Base-by-base conservation (phyloP, 176 grass and related monocot species). In the Carex littledalei region DNA sequence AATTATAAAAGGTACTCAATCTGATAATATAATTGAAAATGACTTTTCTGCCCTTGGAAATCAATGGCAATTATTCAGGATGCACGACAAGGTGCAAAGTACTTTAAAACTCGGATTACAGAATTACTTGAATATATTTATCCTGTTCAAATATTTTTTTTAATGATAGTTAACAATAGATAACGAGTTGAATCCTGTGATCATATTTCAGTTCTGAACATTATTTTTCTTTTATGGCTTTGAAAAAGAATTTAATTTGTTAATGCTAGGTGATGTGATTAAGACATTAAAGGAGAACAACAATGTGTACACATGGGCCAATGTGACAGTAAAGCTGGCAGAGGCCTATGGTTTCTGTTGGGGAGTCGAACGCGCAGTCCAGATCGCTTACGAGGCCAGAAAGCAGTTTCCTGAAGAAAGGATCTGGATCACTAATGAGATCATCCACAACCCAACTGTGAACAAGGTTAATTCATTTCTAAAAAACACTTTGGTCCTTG, bases 341-440 rank as follows among this genome's bases (percentile, higher is more conserved):
- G 87, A 99, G 90, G 77, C 97, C n/a, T 94, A 96, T 77, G 97
- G 97, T 1, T 99, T 99, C 93, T 99, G 97, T 82, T 95, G 93
- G 93, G 97, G 97, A 80, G 97, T 99, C 32, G 97, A 99, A 88
- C 91, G 97, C 35, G 97, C 97, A 47, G 93, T 99, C 65, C 97
- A 99, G 93, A 95, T 98, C 62, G 95, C 93, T 35, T 99, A 99
- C 84, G 97, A 99, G 88, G 91, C 97, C 81, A 92, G 97, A 89
- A 95, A 94, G 93, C 97, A 99, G 88, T 99, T 99, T 81, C 97
- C 97, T 63, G 93, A 95, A 34, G 93, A 99, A 29, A 87, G 84
- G 65, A 88, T 99, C 85, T 99, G 97, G 97, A 80, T 99, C 83
- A 99, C 97, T 59, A 99, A 99, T 87, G 91, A 99, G 80, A 95